phyloP scores from a whole-genome alignment of 768 basidiomycete genomes.

The Cystobasidiopsis lactophilus region DNA sequence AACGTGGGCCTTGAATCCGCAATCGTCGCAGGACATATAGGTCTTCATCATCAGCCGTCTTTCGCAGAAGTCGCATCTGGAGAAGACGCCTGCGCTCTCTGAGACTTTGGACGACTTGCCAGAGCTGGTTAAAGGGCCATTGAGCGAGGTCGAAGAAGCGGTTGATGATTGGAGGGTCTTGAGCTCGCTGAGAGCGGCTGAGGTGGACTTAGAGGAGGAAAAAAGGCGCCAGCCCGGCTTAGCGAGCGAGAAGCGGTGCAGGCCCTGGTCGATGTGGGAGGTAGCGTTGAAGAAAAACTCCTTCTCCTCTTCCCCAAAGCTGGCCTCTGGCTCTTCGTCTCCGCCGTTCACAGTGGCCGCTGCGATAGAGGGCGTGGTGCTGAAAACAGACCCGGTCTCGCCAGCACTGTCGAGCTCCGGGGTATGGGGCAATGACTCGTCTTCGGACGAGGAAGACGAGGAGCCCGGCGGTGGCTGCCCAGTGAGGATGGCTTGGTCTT shows the following conservation, averaged over 20 bases:
- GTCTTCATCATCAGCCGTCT: constrained; percentile 65
- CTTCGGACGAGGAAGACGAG: constrained; percentile 25
- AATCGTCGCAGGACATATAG: constrained; percentile 70
- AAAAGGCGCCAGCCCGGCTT: constrained; percentile 38
- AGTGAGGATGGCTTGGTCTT: background rate
- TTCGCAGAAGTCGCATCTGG: constrained; percentile 59
- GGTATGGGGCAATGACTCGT: constrained; percentile 37
- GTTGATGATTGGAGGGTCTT: background rate
- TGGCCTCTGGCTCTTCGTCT: constrained; percentile 16
- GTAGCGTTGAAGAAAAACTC: background rate
- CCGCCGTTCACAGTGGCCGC: constrained; percentile 9
- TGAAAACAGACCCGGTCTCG: background rate
- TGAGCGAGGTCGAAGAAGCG: too few relatives aligned
- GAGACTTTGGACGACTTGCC: too few relatives aligned
- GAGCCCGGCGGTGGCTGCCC: background rate
- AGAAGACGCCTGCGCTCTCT: constrained; percentile 13
- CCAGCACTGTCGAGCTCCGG: constrained; percentile 5
- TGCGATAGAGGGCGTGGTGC: constrained; percentile 12
- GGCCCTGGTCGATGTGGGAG: constrained; percentile 25
- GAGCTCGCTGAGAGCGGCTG: constrained; percentile 1
- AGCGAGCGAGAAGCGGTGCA: constrained; percentile 70
- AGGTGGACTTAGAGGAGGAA: constrained; percentile 15
- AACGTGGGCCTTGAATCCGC: constrained; percentile 29
- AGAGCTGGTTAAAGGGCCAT: too few relatives aligned
- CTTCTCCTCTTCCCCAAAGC: background rate